phyloP scores from a whole-genome alignment of 2,329 filamentous ascomycete genomes.

The Aspergillus sp. region DNA sequence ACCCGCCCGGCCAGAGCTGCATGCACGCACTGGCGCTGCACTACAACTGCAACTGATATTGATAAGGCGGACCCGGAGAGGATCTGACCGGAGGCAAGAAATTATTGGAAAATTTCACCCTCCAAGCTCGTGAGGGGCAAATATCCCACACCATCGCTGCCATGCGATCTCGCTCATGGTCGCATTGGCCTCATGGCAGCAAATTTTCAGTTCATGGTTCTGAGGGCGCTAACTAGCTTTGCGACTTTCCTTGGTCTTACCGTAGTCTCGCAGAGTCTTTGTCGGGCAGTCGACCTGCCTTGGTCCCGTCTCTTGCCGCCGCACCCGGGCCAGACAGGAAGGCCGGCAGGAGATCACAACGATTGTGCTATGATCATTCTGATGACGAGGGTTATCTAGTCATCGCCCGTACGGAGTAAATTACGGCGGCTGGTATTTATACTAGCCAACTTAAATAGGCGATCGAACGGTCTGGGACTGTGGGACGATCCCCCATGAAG shows the following conservation, averaged over 20 bases:
- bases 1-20: slow-evolving; percentile 2
- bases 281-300: no score
- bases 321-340: slow-evolving; percentile 14
- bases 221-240: not conserved
- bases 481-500: slow-evolving; percentile 21
- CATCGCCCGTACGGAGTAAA: not conserved
- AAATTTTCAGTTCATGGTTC: not conserved
- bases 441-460: slow-evolving; percentile 24
- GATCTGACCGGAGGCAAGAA: slow-evolving; percentile 11
- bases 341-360: not conserved
- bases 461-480: slow-evolving; percentile 28
- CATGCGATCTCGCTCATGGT: not conserved
- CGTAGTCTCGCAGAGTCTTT: not conserved
- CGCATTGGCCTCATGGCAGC: slow-evolving; percentile 3
- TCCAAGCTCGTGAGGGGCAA: slow-evolving; percentile 8
- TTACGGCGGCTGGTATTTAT: slow-evolving; percentile 1
- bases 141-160: not conserved
- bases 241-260: slow-evolving; percentile 1
- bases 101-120: not conserved
- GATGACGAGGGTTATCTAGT: not conserved
- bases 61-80: slow-evolving; percentile 11
- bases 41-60: not conserved
- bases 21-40: slow-evolving; percentile 7
- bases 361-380: no score
- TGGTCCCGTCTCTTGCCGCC: slow-evolving; percentile 15